Percentiles rank a stretch among this genome's conserved stretches.
phyloP scores from a whole-genome alignment of 352 stramenopile species.

The Peronosclerospora sorghi region DNA sequence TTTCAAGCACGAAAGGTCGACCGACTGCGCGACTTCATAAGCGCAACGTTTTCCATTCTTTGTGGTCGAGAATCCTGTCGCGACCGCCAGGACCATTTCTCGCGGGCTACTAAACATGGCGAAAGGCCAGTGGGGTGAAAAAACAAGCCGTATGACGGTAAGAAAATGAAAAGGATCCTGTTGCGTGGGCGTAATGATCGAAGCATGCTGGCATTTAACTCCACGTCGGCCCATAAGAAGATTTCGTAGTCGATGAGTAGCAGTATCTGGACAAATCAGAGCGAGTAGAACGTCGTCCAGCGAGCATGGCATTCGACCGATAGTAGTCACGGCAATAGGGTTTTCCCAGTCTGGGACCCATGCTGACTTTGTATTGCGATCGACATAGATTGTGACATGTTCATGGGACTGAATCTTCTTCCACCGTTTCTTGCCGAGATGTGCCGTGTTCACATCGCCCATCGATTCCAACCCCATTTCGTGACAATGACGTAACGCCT shows the following conservation, averaged over 20 bases:
- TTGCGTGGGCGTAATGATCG: constrained; percentile 7
- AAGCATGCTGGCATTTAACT: constrained; percentile 10
- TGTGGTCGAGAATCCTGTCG: constrained; percentile 11
- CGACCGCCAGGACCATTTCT: constrained; percentile 13
- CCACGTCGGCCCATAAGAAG: constrained; percentile 20
- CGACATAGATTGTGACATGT: constrained; percentile 16
- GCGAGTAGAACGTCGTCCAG: constrained; percentile 18
- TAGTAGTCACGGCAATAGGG: constrained; percentile 10
- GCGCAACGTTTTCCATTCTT: constrained; percentile 10
- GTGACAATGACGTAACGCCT: constrained; percentile 11
- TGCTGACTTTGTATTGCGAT: constrained; percentile 10
- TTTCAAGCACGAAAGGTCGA: constrained; percentile 3
- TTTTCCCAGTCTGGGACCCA: constrained; percentile 18
- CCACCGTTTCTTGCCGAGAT: constrained; percentile 14
- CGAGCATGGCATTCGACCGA: constrained; percentile 15
- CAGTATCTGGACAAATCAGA: constrained; percentile 7
- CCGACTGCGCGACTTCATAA: constrained; percentile 17
- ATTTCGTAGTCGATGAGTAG: constrained; percentile 8
- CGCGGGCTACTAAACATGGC: constrained; percentile 12
- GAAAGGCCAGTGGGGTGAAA: constrained; percentile 15
- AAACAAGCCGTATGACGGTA: constrained; percentile 11
- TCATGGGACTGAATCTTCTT: constrained; percentile 18
- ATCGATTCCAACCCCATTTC: constrained; percentile 8
- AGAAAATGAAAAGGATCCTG: constrained; percentile 12
- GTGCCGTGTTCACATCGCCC: constrained; percentile 1